Evolutionary conservation across 2,329 filamentous ascomycete species (phyloP), one percentile per base, ranked within the genome.

Genomic region (Pyricularia grisea): DNA sequence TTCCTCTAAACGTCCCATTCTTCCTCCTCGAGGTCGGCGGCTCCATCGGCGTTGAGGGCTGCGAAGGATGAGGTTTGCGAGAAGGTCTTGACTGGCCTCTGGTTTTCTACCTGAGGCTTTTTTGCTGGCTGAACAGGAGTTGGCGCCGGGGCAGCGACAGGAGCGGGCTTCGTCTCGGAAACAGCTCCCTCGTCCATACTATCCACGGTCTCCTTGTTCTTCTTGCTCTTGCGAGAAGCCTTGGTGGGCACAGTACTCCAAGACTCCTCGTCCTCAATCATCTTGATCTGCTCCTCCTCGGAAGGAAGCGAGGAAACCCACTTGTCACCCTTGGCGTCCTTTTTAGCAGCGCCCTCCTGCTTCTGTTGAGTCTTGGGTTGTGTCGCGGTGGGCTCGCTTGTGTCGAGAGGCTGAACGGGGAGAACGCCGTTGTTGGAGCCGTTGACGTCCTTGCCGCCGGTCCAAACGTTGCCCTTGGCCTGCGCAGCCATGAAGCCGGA

Each of bases 241-340:
- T 81, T 81, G 69, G 77, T 79, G 76, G 81, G 81, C 67, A 90
- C 88, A 36, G 87, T 87, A 76, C 80, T 87, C 87, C 88, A 90
- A 23, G 78, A 76, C 63, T 82, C 80, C 72, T 87, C 83, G 66
- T 84, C 82, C 73, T 83, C 83, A 69, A 87, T 80, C 75, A 85
- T 79, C 78, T 88, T 82, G 72, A 88, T 79, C 78, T 89, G 87
- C 77, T 88, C 85, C 76, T 89, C 87, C 76, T 89, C 86, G 0
- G 87, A 88, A 3, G 85, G 85, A 1, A 87, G 78, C 11, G 82
- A 80, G 5, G 83, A 79, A 31, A 83, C 79, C 84, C 84, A 87
- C 70, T 78, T 80, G 61, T 80, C 79, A 42, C 77, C 75, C 72
- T 80, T 77, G 27, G 75, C 72, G 23, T 77, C 72, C 67, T 68